Evolutionary conservation across 805 yeast species (phyloP).

Genomic region (Komagataella phaffii): DNA sequence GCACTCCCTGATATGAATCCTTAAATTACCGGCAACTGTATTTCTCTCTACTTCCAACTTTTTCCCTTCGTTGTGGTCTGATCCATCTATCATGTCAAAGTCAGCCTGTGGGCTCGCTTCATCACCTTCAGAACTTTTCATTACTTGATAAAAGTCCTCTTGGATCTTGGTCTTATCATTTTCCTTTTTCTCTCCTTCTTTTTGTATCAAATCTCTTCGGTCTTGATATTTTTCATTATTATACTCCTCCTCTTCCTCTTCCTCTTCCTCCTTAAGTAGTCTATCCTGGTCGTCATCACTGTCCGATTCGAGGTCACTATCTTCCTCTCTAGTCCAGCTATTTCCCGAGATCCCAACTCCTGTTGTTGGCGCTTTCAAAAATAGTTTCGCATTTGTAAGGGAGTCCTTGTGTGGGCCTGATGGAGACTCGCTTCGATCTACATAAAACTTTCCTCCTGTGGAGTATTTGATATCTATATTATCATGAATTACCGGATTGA

Average conservation of each 20-base stretch:
- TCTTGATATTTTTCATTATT: conserved; percentile 4
- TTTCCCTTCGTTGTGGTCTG: neutral
- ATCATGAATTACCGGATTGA: conserved; percentile 66
- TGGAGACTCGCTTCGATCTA: conserved; percentile 10
- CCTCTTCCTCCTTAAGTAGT: neutral
- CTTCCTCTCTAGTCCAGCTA: conserved; percentile 1
- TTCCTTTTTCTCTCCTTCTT: conserved; percentile 6
- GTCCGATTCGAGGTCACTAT: conserved; percentile 14
- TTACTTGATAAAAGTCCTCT: neutral
- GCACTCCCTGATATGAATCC: neutral
- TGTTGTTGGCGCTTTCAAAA: conserved; percentile 1
- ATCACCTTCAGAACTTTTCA: neutral
- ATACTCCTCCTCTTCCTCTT: conserved; percentile 2
- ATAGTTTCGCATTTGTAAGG: conserved; percentile 1
- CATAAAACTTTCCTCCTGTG: conserved; percentile 83
- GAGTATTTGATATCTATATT: conserved; percentile 79
- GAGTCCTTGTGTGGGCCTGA: neutral
- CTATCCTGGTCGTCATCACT: conserved; percentile 13
- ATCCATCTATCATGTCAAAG: neutral
- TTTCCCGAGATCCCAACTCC: neutral
- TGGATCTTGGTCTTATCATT: conserved; percentile 4
- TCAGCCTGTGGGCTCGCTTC: neutral
- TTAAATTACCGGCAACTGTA: neutral
- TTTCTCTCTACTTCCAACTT: neutral
- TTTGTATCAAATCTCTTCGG: conserved; percentile 6